A percentile compares a stretch with the other conserved stretches of the same genome.
These are phyloP conservation scores for Scorias spongiosa DNA, from an alignment of 2,329 filamentous ascomycete species.

Conservation along the genomic window DNA sequence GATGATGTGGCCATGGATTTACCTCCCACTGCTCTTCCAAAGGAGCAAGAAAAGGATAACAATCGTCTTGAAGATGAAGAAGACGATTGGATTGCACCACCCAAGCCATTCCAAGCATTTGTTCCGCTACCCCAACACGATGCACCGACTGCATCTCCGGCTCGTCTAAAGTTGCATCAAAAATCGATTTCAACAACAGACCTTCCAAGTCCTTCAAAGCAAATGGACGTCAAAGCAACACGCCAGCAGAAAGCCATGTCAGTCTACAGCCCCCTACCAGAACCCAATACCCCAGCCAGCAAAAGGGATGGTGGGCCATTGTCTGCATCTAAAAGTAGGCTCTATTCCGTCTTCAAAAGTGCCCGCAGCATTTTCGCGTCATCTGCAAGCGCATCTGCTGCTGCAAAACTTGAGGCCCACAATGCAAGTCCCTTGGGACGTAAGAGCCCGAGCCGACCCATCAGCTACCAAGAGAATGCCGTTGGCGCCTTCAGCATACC, in stretches of 20 bases:
- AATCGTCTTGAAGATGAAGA: slow-evolving; percentile 26
- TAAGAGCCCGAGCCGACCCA: slow-evolving; percentile 5
- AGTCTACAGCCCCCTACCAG: slow-evolving; percentile 36
- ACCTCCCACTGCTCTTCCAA: background rate
- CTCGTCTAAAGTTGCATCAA: slow-evolving; percentile 18
- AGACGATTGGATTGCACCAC: slow-evolving; percentile 44
- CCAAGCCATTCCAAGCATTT: slow-evolving; percentile 9
- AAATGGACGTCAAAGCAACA: slow-evolving; percentile 19
- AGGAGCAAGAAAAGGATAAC: slow-evolving; percentile 1
- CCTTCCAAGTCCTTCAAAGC: slow-evolving; percentile 32
- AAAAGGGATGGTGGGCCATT: slow-evolving; percentile 58
- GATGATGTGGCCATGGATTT: slow-evolving; percentile 6
- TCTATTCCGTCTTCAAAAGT: slow-evolving; percentile 79
- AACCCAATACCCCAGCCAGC: slow-evolving; percentile 37
- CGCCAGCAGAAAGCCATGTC: slow-evolving; percentile 43
- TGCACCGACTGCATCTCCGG: slow-evolving; percentile 28
- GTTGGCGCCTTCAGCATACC: slow-evolving; percentile 16
- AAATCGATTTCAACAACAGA: slow-evolving; percentile 21
- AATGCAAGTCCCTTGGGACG: slow-evolving; percentile 12
- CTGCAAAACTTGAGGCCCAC: slow-evolving; percentile 40
- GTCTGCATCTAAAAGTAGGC: slow-evolving; percentile 81
- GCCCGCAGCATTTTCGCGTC: slow-evolving; percentile 77
- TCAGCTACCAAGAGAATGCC: slow-evolving; percentile 7
- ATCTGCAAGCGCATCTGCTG: slow-evolving; percentile 44
- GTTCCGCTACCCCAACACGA: slow-evolving; percentile 2